Evolutionary conservation across 257 asterid species (phyloP), one percentile per base, ranked within the genome.

Genomic region (Datura wrightii): DNA sequence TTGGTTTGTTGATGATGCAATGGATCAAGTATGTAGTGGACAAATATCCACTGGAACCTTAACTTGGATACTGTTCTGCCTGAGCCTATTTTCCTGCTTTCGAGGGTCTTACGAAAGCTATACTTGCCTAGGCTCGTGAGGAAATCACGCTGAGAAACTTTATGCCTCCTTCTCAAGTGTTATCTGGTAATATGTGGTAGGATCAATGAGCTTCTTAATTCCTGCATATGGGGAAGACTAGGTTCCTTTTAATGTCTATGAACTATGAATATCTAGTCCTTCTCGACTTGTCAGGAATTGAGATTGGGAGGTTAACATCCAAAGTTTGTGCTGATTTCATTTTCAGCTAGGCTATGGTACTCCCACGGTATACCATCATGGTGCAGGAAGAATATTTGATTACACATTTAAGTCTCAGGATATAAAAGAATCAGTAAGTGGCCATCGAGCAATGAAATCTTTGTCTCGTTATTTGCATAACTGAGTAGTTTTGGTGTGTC

Each of bases 301-400:
- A 66, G 5, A 44, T 0, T 44, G 56, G 39, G 79, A 71, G 58
- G 6, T 72, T 19, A 6, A 46, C 58, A 10, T 31, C 41, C 58
- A 46, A 46, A 44, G 8, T 72, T 72, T 3, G 80, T 72, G 58
- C 59, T 72, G 42, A 72, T 46, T 46, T 46, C 19, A 0, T 46
- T 46, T 19, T 46, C 80, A 46, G 59, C 80, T 3, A n/a, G 56
- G 37, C 52, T 71, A 8, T 70, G 78, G 71, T 63, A 5, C 74
- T 24, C 31, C 31, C 31, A 24, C 31, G 31, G 31, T 24, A 24
- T 24, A 10, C 72, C 44, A 13, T 5, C 71, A 9, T 63, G 39
- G 48, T 16, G 78, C 78, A 15, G 78, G 52, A 39, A 44, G 53
- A 69, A 69, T 69, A 69, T 6, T 67, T 67, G 76, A 18, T 67